phyloP scores from a whole-genome alignment of 1,139 yeast genomes.

The Saccharomyces hybrid region DNA sequence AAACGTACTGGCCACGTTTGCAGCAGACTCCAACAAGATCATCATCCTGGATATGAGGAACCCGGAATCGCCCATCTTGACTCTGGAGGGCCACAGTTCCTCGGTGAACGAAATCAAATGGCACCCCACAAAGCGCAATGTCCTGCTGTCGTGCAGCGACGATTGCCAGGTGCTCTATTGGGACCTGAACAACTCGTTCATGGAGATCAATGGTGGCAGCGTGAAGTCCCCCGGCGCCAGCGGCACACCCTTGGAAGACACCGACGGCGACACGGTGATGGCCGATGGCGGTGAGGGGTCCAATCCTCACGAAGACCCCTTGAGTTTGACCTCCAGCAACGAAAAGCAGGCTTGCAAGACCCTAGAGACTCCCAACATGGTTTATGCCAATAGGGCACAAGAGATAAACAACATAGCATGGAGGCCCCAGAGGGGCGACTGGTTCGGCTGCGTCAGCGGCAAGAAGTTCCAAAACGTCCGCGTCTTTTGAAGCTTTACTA shows the following conservation, averaged over 20 bases:
- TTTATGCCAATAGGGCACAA: slow-evolving; percentile 23
- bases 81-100: slow-evolving; percentile 59
- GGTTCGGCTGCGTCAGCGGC: slow-evolving; percentile 79
- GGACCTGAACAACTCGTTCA: slow-evolving; percentile 46
- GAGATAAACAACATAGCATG: slow-evolving; percentile 71
- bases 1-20: slow-evolving; percentile 77
- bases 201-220: neutral
- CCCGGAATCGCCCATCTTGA: slow-evolving; percentile 74
- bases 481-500: slow-evolving; percentile 13
- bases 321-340: neutral
- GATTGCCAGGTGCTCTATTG: slow-evolving; percentile 86
- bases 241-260: neutral
- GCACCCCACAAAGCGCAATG: slow-evolving; percentile 68
- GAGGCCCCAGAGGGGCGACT: slow-evolving; percentile 55
- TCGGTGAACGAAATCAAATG: slow-evolving; percentile 69
- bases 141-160: slow-evolving; percentile 71
- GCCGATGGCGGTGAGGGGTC: neutral
- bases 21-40: slow-evolving; percentile 59
- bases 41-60: slow-evolving; percentile 75
- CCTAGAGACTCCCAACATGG: slow-evolving; percentile 23
- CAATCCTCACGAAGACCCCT: slow-evolving; percentile 11
- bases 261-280: neutral
- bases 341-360: neutral
- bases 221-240: neutral
- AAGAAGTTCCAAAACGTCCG: slow-evolving; percentile 68